Evolutionary conservation across 257 asterid genomes (phyloP), one percentile per base, ranked within the genome.

Genomic region (Solanum medicagineum): DNA sequence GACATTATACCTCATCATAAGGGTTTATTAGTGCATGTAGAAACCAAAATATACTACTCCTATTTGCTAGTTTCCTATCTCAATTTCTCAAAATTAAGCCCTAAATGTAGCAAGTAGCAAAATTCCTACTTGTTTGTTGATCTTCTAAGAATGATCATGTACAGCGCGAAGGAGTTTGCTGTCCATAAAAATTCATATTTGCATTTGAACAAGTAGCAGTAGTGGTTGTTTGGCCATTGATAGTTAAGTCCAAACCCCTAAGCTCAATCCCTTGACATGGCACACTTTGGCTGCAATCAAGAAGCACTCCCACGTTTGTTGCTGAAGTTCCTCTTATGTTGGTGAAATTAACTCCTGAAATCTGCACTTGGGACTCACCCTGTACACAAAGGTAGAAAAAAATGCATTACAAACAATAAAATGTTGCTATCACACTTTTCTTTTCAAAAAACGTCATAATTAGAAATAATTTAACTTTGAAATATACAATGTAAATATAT

Each of bases 361-460:
- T 74, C 49, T 77, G 47, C 79, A 86, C 88, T 53, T 71, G 69
- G 17, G 88, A 86, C 1, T 73, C 49, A 8, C 63, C 88, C 85
- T 81, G 24, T 13, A 2, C 7, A 73, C 5, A 26, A 10, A 15
- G 20, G n/a, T 4, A n/a, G 10, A 10, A 60, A 10, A n/a, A 60
- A 60, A 4, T 60, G 68, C 32, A n/a, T 60, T n/a, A 60, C 15
- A n/a, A 60, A 10, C 22, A 63, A 83, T 20, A 42, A 24, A 11
- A 11, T 60, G 32, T 36, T 36, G 40, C 5, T 36, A 36, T 4
- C 40, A 3, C 0, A 36, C 40, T 36, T 36, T 36, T 0, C 40
- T 36, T 36, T 36, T 36, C 40, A 3, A 29, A 29, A 29, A 29
- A 29, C 3, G 32, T 29, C 32, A 29, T 29, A 29, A 29, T 29